A percentile compares a stretch with the other conserved stretches of the same genome.
These are phyloP conservation scores for Exserohilum turcica DNA, from an alignment of 2,329 filamentous ascomycete species.

Conservation along the genomic window DNA sequence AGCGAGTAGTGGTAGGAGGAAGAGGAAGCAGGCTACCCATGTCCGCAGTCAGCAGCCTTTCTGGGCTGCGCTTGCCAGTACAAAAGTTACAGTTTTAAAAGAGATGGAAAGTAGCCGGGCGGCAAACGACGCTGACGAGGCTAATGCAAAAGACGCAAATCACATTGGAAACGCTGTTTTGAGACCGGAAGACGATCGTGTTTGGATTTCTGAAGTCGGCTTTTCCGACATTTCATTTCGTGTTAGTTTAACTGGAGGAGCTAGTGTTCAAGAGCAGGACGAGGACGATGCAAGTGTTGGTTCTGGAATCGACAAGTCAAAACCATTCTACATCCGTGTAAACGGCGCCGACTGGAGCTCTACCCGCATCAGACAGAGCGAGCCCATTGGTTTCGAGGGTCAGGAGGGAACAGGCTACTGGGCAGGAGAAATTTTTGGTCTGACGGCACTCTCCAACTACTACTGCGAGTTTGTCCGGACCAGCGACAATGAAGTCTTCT, in stretches of 20 bases:
- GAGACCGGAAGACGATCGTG: conserved; percentile 69
- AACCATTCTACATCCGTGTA: conserved; percentile 78
- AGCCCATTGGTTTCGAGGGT: conserved; percentile 53
- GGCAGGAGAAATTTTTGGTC: conserved; percentile 70
- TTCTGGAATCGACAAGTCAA: conserved; percentile 67
- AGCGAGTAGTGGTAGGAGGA: conserved; percentile 75
- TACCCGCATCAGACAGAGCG: conserved; percentile 66
- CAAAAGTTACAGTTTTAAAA: conserved; percentile 94
- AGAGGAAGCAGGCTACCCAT: conserved; percentile 87
- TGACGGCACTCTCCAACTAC: conserved; percentile 76
- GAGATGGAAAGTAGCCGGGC: conserved; percentile 75
- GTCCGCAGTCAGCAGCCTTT: conserved; percentile 89
- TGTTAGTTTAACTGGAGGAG: conserved; percentile 66
- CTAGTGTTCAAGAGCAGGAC: conserved; percentile 45
- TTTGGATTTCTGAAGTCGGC: conserved; percentile 82
- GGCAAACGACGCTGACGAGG: conserved; percentile 72
- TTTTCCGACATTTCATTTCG: conserved; percentile 78
- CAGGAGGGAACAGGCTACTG: conserved; percentile 61
- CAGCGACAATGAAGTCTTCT: conserved; percentile 67
- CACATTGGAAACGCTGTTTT: conserved; percentile 78
- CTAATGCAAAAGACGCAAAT: conserved; percentile 76
- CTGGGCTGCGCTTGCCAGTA: conserved; percentile 92
- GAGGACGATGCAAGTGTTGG: conserved; percentile 46
- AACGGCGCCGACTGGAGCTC: conserved; percentile 82
- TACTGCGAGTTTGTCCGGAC: conserved; percentile 77